A percentile compares a stretch with the other conserved stretches of the same genome.
phyloP scores from a whole-genome alignment of 2,329 filamentous ascomycete species.

The Colletotrichum noveboracense region DNA sequence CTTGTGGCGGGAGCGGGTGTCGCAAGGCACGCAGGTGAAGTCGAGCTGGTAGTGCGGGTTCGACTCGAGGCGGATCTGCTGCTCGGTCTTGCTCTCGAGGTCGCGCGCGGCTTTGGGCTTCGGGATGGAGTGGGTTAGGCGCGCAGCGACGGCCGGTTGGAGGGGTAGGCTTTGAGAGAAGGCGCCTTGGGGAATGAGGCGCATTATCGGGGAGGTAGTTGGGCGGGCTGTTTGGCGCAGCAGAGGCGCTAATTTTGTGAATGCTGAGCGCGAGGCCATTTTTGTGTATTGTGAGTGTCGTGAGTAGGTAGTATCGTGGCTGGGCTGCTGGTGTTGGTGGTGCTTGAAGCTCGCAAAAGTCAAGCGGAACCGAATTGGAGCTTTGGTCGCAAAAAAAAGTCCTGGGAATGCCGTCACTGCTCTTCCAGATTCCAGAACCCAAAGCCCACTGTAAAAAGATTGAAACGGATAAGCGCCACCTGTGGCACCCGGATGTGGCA shows the following conservation, averaged over 20 bases:
- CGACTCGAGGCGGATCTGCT: constrained; percentile 28
- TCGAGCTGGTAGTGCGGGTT: constrained; percentile 83
- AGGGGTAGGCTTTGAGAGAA: neutral
- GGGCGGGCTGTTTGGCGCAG: constrained; percentile 4
- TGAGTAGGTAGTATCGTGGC: neutral
- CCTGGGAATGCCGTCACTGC: constrained; percentile 14
- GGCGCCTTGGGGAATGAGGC: neutral
- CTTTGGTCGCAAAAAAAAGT: neutral
- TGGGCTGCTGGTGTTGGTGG: neutral
- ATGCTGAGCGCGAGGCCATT: constrained; percentile 16
- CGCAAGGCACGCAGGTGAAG: constrained; percentile 92
- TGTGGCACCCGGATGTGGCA: neutral
- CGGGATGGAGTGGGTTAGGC: constrained; percentile 32
- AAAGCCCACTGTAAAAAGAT: neutral
- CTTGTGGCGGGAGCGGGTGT: constrained; percentile 78
- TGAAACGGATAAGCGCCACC: neutral
- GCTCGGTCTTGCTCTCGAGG: constrained; percentile 27
- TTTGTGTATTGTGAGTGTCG: neutral
- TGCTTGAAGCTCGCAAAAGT: neutral
- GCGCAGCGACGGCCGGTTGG: constrained; percentile 10
- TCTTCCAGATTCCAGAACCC: neutral
- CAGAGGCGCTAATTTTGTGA: constrained; percentile 3
- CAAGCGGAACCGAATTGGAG: neutral
- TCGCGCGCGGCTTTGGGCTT: constrained; percentile 7
- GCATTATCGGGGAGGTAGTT: neutral